These are phyloP conservation scores for Chlamydomonas sp. DNA, from an alignment of 139 green algal genomes.

Conservation along the genomic window DNA sequence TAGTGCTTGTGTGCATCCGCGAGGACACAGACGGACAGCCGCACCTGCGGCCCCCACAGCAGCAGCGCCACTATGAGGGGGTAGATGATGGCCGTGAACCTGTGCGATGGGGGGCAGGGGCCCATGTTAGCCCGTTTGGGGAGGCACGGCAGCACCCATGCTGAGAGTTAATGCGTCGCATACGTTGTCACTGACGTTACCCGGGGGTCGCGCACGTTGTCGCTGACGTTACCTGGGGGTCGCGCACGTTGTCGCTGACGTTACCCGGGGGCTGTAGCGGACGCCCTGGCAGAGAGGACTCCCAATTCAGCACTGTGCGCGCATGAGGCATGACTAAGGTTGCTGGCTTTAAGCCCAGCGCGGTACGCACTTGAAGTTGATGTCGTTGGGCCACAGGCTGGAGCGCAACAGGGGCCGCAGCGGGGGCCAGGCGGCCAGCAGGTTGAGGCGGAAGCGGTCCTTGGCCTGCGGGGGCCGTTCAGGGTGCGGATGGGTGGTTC, in stretches of 20 bases:
- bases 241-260: no score
- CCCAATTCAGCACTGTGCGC: no score
- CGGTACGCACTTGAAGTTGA: conserved; percentile 69
- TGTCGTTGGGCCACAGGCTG: conserved; percentile 68
- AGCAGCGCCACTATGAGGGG: conserved; percentile 67
- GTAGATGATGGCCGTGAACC: conserved; percentile 61
- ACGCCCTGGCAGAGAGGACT: no score
- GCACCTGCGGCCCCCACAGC: conserved; percentile 60
- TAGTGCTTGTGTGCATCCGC: no score
- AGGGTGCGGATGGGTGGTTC: background rate
- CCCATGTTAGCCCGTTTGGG: background rate
- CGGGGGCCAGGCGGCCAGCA: conserved; percentile 55
- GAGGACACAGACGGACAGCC: background rate
- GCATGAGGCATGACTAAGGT: no score
- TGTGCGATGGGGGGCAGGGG: conserved; percentile 1
- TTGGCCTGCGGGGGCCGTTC: conserved; percentile 17
- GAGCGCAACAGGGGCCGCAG: conserved; percentile 65
- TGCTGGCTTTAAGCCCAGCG: background rate
- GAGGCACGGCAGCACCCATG: no score
- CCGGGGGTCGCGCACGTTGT: no score
- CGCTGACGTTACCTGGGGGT: no score
- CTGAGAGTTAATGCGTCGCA: no score
- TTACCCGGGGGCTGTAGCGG: no score
- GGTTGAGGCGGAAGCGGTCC: conserved; percentile 62
- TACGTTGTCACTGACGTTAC: no score